Conservation (phyloP, 1,284 basidiomycete genomes). For the Tylopilus orsonianus region DNA sequence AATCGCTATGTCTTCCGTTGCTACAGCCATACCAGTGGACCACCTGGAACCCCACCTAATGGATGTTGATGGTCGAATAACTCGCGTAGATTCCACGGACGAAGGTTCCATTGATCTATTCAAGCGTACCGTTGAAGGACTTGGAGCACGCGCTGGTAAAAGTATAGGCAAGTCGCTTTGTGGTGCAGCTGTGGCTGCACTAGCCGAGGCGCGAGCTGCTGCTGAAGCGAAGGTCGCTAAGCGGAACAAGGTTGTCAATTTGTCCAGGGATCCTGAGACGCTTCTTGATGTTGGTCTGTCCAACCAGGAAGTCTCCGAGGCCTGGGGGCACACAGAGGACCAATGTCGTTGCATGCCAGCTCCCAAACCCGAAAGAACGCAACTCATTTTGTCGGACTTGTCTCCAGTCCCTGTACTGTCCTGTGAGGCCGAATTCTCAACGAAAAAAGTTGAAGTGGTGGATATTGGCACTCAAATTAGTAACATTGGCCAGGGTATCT, state of each 20-base stretch:
- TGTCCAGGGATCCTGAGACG: slow-evolving; percentile 31
- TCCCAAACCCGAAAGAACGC: slow-evolving; percentile 7
- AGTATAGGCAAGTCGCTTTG: slow-evolving; percentile 64
- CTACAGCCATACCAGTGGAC: not conserved
- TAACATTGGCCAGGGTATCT: slow-evolving; percentile 35
- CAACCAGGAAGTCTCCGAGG: slow-evolving; percentile 10
- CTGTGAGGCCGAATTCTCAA: not conserved
- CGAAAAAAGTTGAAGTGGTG: not conserved
- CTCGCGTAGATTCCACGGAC: slow-evolving; percentile 22
- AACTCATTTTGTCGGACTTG: slow-evolving; percentile 32
- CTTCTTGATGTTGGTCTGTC: slow-evolving; percentile 12
- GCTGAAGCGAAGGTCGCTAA: slow-evolving; percentile 71
- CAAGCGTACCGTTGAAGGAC: slow-evolving; percentile 66
- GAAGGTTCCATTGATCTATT: slow-evolving; percentile 59
- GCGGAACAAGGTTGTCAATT: slow-evolving; percentile 49
- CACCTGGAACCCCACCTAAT: slow-evolving; percentile 12
- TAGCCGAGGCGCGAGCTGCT: slow-evolving; percentile 68
- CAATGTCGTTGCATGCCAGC: not conserved
- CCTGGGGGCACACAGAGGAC: slow-evolving; percentile 14
- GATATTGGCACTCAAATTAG: not conserved
- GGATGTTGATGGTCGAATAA: slow-evolving; percentile 15
- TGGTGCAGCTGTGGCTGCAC: slow-evolving; percentile 50
- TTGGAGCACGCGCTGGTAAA: slow-evolving; percentile 63
- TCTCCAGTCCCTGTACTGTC: slow-evolving; percentile 1
- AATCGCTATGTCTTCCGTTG: not conserved